A percentile compares a stretch with the other conserved stretches of the same genome.
phyloP scores from a whole-genome alignment of 2,329 filamentous ascomycete genomes.

The Fusarium denticulatum region DNA sequence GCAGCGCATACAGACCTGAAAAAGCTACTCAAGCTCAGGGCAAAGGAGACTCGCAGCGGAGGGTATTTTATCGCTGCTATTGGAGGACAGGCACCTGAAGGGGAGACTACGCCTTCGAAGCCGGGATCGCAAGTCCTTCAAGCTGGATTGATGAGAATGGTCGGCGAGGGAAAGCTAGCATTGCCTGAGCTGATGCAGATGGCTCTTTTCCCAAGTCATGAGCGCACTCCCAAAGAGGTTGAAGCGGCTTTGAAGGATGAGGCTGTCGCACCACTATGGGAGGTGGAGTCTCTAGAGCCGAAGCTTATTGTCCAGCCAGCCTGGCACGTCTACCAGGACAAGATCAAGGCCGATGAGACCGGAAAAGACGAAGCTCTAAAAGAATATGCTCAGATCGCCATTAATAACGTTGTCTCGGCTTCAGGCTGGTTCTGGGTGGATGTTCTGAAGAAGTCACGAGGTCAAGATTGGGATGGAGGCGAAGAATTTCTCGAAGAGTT shows the following conservation, averaged over 20 bases:
- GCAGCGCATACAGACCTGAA: not conserved
- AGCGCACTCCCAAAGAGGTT: not conserved
- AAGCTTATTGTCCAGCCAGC: constrained; percentile 10
- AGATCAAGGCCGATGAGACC: rapidly evolving
- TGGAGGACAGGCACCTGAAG: not conserved
- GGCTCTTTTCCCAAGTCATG: constrained; percentile 2
- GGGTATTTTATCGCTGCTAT: not conserved
- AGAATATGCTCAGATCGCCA: not conserved
- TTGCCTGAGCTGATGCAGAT: not conserved
- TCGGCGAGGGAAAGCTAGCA: not conserved
- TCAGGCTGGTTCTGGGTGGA: constrained; percentile 12
- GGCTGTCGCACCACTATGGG: not conserved
- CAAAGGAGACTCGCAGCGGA: not conserved
- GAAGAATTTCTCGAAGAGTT: not conserved
- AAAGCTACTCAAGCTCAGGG: not conserved
- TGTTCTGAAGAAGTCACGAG: not conserved
- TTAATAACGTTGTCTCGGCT: not conserved
- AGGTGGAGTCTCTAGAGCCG: not conserved
- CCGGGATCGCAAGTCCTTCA: not conserved
- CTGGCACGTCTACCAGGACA: not conserved
- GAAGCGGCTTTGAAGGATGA: not conserved
- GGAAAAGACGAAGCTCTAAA: not conserved
- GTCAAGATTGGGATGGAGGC: not conserved
- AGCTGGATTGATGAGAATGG: constrained; percentile 2
- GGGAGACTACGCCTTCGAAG: not conserved